Conservation (phyloP, 352 stramenopile species). For the Globisporangium ultimum region DNA sequence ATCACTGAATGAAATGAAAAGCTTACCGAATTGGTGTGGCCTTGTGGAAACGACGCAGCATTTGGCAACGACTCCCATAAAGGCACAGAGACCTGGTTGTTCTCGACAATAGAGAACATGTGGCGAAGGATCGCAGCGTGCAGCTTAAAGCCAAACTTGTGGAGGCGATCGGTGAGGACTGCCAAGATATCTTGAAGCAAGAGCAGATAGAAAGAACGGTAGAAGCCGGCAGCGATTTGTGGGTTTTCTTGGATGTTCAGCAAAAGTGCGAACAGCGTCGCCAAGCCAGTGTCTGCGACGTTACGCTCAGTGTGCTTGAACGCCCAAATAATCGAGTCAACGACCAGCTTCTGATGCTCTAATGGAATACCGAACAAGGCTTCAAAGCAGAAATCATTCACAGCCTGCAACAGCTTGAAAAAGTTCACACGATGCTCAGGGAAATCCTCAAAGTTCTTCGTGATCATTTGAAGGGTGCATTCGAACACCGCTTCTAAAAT, state of each 20-base stretch:
- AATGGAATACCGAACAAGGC: slow-evolving; percentile 96
- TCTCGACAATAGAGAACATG: slow-evolving; percentile 98
- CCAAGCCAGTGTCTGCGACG: slow-evolving; percentile 96
- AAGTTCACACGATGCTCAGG: slow-evolving; percentile 98
- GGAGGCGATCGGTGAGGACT: slow-evolving; percentile 97
- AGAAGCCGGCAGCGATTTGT: slow-evolving; percentile 96
- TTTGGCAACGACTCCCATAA: slow-evolving; percentile 92
- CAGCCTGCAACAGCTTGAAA: slow-evolving; percentile 96
- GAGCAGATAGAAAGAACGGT: slow-evolving; percentile 96
- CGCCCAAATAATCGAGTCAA: slow-evolving; percentile 99
- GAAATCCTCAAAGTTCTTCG: slow-evolving; percentile 99
- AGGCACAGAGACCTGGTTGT: slow-evolving; percentile 94
- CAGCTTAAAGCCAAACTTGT: slow-evolving; percentile 99
- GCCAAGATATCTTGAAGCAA: slow-evolving; percentile 94
- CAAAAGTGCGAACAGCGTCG: slow-evolving; percentile 95
- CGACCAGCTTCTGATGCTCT: slow-evolving; percentile 98
- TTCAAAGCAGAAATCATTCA: slow-evolving; percentile 96
- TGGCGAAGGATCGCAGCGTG: slow-evolving; percentile 96
- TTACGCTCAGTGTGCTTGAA: slow-evolving; percentile 99
- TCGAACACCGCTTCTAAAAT: slow-evolving; percentile 98
- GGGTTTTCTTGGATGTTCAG: slow-evolving; percentile 95
- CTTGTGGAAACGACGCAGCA: slow-evolving; percentile 45
- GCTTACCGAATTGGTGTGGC: slow-evolving; percentile 80
- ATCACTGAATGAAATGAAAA: not conserved
- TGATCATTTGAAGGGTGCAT: slow-evolving; percentile 99